These are phyloP conservation scores for Scedosporium boydii DNA, from an alignment of 2,329 filamentous ascomycete genomes.

Conservation along the genomic window DNA sequence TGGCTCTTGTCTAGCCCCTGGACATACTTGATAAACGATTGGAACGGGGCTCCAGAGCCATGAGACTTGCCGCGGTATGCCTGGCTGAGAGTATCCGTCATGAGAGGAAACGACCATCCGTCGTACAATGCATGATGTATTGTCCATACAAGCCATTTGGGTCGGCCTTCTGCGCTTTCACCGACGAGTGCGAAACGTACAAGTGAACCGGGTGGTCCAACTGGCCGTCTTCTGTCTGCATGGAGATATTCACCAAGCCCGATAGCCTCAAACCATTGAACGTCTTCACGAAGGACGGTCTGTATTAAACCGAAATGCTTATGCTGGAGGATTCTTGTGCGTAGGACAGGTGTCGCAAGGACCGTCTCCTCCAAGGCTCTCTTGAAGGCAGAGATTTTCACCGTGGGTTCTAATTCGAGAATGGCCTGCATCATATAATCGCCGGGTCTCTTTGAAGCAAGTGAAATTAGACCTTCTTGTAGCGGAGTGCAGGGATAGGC, in stretches of 20 bases:
- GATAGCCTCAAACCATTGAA: neutral
- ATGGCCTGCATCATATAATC: constrained; percentile 25
- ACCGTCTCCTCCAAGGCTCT: constrained; percentile 15
- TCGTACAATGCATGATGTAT: neutral
- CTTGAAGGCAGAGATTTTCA: constrained; percentile 16
- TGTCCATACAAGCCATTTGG: neutral
- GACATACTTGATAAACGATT: neutral
- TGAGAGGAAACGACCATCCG: neutral
- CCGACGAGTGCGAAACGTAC: neutral
- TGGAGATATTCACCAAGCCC: neutral
- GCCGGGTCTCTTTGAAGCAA: constrained; percentile 21
- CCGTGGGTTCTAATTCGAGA: constrained; percentile 12
- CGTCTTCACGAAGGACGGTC: neutral
- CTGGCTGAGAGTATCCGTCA: neutral
- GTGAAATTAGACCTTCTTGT: constrained; percentile 28
- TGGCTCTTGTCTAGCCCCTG: too few species aligned
- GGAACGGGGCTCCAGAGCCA: neutral
- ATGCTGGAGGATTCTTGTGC: too few species aligned
- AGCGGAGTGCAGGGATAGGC: constrained; percentile 29
- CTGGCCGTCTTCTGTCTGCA: neutral
- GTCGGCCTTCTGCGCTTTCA: neutral
- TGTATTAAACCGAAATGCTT: neutral
- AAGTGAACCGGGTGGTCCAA: neutral
- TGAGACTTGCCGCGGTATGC: neutral
- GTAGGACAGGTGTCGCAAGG: too few species aligned